Evolutionary conservation across 139 green algal species (phyloP).

Genomic region (Pycnococcus provasolii): DNA sequence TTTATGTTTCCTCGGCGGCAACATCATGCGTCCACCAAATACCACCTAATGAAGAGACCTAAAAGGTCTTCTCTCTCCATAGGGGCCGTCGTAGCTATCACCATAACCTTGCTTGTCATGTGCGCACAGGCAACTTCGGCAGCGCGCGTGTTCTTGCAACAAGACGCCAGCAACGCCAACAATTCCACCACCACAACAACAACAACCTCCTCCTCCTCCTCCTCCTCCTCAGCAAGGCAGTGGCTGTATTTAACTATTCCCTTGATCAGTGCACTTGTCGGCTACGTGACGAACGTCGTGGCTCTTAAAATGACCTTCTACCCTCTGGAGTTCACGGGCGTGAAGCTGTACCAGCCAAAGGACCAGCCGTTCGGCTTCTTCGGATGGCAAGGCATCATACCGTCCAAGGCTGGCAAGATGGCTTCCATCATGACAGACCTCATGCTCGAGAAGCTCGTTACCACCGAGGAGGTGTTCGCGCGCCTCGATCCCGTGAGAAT

Average conservation of each 20-base stretch:
- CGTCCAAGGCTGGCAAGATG: slow-evolving; percentile 34
- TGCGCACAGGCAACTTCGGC: too few relatives aligned
- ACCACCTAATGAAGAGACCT: too few relatives aligned
- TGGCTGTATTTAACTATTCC: slow-evolving; percentile 34
- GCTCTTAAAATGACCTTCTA: slow-evolving; percentile 39
- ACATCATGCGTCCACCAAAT: too few relatives aligned
- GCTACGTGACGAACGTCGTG: slow-evolving; percentile 35
- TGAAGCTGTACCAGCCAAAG: slow-evolving; percentile 30
- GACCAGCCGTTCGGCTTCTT: slow-evolving; percentile 33
- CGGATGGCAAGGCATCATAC: slow-evolving; percentile 40
- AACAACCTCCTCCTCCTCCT: too few relatives aligned
- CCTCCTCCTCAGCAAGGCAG: background rate
- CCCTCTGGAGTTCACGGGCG: slow-evolving; percentile 29
- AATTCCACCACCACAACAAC: too few relatives aligned
- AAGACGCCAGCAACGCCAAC: too few relatives aligned
- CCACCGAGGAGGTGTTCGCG: slow-evolving; percentile 33
- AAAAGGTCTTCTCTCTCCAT: too few relatives aligned
- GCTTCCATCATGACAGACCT: slow-evolving; percentile 26
- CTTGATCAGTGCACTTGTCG: slow-evolving; percentile 27
- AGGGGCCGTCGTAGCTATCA: too few relatives aligned
- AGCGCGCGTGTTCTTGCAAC: too few relatives aligned
- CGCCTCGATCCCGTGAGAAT: slow-evolving; percentile 26
- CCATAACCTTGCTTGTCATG: too few relatives aligned
- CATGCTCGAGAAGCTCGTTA: slow-evolving; percentile 31
- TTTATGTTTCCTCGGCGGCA: too few relatives aligned